Evolutionary conservation across 2,329 filamentous ascomycete genomes (phyloP).

Genomic region (Colletotrichum neosansevieriae): DNA sequence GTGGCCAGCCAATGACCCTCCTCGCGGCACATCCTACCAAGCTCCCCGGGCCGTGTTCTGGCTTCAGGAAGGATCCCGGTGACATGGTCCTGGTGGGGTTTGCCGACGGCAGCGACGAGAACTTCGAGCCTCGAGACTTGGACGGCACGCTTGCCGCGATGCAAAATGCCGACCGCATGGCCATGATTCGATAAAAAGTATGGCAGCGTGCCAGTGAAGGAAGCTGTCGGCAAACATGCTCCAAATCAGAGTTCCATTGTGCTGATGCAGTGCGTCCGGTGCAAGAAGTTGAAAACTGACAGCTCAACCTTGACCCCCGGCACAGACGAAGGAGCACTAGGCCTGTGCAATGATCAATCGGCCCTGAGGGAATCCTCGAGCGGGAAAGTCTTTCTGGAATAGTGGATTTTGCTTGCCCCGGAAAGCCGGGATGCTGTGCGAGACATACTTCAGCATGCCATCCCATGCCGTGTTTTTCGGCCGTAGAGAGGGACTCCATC

Average conservation of each 20-base stretch:
- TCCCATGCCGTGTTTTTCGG: constrained; percentile 8
- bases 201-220: background rate
- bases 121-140: background rate
- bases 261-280: constrained; percentile 15
- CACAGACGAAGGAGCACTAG: constrained; percentile 2
- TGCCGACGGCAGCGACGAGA: constrained; percentile 5
- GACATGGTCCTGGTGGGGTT: constrained; percentile 23
- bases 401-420: constrained; percentile 22
- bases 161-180: background rate
- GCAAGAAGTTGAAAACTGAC: constrained; percentile 35
- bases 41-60: background rate
- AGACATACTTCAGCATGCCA: constrained; percentile 19
- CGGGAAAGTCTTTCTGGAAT: constrained; percentile 14
- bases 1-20: constrained; percentile 14
- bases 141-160: constrained; percentile 6
- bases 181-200: background rate
- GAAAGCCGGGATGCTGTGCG: constrained; percentile 26
- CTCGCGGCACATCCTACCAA: constrained; percentile 2
- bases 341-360: constrained; percentile 1
- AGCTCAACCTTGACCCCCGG: constrained; percentile 21
- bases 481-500: constrained; percentile 22
- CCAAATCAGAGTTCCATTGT: constrained; percentile 19
- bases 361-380: constrained; percentile 17
- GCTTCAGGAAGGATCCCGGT: constrained; percentile 7
- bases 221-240: constrained; percentile 18